phyloP scores from a whole-genome alignment of 352 stramenopile genomes.

The Thalassiosira exigua region DNA sequence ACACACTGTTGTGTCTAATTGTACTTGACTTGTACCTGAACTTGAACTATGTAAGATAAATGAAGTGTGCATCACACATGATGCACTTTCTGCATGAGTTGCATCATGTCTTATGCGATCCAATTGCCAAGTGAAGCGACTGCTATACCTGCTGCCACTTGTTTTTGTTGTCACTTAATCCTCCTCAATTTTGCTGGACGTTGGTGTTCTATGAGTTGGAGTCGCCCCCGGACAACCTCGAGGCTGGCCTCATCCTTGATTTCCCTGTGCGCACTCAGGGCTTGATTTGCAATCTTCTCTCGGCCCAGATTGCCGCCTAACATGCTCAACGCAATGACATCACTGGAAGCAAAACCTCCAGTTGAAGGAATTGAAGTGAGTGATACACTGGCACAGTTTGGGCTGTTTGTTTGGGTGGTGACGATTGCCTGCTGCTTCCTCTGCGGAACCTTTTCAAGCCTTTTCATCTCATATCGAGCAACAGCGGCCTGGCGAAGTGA shows the following conservation, averaged over 20 bases:
- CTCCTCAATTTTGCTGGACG: conserved; percentile 21
- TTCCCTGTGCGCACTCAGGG: conserved; percentile 21
- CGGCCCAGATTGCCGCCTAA: conserved; percentile 27
- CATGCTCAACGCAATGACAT: conserved; percentile 49
- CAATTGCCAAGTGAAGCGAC: too few relatives aligned
- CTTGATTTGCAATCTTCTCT: conserved; percentile 39
- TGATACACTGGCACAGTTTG: conserved; percentile 15
- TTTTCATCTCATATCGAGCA: conserved; percentile 52
- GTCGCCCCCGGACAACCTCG: conserved; percentile 8
- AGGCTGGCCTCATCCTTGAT: conserved; percentile 27
- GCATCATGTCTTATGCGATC: too few relatives aligned
- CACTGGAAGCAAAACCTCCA: conserved; percentile 49
- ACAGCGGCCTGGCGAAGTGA: conserved; percentile 41
- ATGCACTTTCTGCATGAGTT: too few relatives aligned
- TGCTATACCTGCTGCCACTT: too few relatives aligned
- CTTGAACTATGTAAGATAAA: too few relatives aligned
- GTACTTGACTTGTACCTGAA: too few relatives aligned
- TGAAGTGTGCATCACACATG: too few relatives aligned
- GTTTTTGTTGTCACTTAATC: conserved; percentile 3
- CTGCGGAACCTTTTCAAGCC: neutral
- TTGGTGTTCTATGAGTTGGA: conserved; percentile 6
- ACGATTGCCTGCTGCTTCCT: conserved; percentile 1
- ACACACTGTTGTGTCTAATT: too few relatives aligned
- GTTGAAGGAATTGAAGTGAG: conserved; percentile 35
- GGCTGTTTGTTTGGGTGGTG: neutral